Percentiles rank a stretch among this genome's conserved stretches.
These are phyloP conservation scores for Paraconiothyrium sp. DNA, from an alignment of 2,329 filamentous ascomycete species.

Conservation along the genomic window DNA sequence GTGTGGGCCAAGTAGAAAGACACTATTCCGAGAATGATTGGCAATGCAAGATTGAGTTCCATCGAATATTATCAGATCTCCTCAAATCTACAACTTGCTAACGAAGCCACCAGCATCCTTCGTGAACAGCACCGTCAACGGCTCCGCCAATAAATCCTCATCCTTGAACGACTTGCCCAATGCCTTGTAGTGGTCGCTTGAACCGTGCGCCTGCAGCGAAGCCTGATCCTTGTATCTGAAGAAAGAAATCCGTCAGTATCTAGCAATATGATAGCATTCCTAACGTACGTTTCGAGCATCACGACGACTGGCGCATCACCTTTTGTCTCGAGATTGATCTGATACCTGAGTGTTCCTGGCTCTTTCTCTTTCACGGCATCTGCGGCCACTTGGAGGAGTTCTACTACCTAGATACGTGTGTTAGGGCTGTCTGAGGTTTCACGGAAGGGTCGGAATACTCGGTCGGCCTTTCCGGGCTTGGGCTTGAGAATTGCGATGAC, in stretches of 20 bases:
- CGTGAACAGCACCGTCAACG: constrained; percentile 40
- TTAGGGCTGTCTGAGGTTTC: neutral
- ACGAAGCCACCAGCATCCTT: constrained; percentile 40
- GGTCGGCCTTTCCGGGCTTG: constrained; percentile 43
- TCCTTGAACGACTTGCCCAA: constrained; percentile 35
- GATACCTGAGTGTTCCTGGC: constrained; percentile 45
- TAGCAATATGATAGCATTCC: neutral
- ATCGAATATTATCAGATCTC: neutral
- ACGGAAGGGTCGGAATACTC: constrained; percentile 26
- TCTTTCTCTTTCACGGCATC: constrained; percentile 43
- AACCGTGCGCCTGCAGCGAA: constrained; percentile 36
- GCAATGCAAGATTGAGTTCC: no score
- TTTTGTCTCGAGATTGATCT: constrained; percentile 41
- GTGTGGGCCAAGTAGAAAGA: no score
- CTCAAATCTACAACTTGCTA: constrained; percentile 22
- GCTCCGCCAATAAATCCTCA: constrained; percentile 41
- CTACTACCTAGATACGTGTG: constrained; percentile 36
- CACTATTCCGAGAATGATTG: no score
- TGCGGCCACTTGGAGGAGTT: constrained; percentile 37
- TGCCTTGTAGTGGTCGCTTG: constrained; percentile 34
- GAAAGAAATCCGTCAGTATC: neutral
- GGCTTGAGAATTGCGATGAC: constrained; percentile 43
- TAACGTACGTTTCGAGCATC: constrained; percentile 45
- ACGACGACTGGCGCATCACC: constrained; percentile 39
- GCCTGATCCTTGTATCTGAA: constrained; percentile 43